phyloP scores from a whole-genome alignment of 306 rosid genomes.

The Dryas drummondii region DNA sequence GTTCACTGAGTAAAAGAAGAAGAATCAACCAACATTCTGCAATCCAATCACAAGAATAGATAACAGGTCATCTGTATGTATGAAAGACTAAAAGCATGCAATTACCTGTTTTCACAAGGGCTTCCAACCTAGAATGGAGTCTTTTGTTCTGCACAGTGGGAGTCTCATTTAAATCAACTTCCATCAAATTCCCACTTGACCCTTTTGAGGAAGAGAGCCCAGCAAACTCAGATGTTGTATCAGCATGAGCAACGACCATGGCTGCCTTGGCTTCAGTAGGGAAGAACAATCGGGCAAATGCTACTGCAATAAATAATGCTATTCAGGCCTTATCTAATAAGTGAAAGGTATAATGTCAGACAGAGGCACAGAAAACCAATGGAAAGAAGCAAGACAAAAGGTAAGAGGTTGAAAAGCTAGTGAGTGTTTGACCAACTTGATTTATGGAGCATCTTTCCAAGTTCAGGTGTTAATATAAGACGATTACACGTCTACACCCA shows the following conservation, averaged over 20 bases:
- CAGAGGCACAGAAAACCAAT: conserved; percentile 3
- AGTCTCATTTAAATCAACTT: conserved; percentile 53
- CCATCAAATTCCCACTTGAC: conserved; percentile 42
- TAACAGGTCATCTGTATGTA: not conserved
- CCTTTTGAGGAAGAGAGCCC: conserved; percentile 29
- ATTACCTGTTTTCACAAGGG: conserved; percentile 51
- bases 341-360: not conserved
- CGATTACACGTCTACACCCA: not conserved
- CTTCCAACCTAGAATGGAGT: conserved; percentile 43
- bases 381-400: not conserved
- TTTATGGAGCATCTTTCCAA: too few relatives aligned
- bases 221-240: conserved; percentile 35
- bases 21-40: not conserved
- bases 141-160: conserved; percentile 44
- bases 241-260: conserved; percentile 45
- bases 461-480: not conserved
- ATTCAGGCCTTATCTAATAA: conserved; percentile 12
- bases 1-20: not conserved
- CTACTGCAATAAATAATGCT: conserved; percentile 34
- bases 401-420: not conserved
- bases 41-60: not conserved
- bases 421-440: not conserved
- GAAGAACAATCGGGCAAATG: conserved; percentile 49
- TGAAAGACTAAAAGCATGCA: not conserved
- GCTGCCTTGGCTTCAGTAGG: conserved; percentile 51